Base-by-base conservation (phyloP, 495 filamentous ascomycete genomes). In the Evernia prunastri region DNA sequence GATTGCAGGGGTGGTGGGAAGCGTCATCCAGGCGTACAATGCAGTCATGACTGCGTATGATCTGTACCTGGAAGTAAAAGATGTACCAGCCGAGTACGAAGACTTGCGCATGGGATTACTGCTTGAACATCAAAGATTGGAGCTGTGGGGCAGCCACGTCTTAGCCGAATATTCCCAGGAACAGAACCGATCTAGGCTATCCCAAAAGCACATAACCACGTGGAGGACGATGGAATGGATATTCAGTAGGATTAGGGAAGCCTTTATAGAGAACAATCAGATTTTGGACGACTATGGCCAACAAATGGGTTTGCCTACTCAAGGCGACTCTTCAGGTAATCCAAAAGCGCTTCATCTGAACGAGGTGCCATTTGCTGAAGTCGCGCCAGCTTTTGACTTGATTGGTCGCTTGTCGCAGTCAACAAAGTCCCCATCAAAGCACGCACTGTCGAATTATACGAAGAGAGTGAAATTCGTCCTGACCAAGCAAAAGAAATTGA, bases 191-290 rank as follows among this genome's bases (percentile, higher is more conserved):
- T 29, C 43, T 20, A 40, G 27, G 15, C 29, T 37, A 29, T 58
- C 40, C 47, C 47, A 45, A 25, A 36, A 67, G 20, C 56, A 71
- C 45, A 29, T 53, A 12, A 39, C 35, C n/a, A 39, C 69, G n/a
- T 69, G 63, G 64, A 62, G 58, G 43, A 47, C 71, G 58, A 63
- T 69, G 43, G 56, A 75, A 56, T 17, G 47, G 58, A 66, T 67
- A 20, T 60, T 67, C 37, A 65, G 47, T 25, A 66, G 58, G 40
- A 70, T 68, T 33, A 45, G 49, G 57, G 49, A 43, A 42, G 39
- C 67, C 36, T 68, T 71, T 25, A 33, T 65, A 35, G 63, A 70
- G 40, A 64, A 58, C 39, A 65, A 57, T 33, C 58, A 67, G 36
- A 65, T 57, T 20, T 40, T 71, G 60, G 68, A 71, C 6, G 37